phyloP scores from a whole-genome alignment of 2,329 filamentous ascomycete species.

The Onygenales sp. region DNA sequence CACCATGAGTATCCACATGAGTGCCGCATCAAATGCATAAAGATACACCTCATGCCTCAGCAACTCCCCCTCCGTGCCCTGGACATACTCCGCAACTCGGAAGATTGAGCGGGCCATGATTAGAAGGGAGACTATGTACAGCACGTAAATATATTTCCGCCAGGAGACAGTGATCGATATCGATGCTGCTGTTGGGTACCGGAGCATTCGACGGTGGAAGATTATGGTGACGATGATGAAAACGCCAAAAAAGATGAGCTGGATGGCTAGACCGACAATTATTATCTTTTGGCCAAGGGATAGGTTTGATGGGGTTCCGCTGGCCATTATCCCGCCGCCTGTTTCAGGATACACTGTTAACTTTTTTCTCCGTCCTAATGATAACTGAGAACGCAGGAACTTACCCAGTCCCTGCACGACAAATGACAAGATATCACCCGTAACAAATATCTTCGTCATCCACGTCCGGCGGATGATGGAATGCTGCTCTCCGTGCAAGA shows the following conservation, averaged over 20 bases:
- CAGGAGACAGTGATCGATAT: background rate
- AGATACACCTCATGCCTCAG: constrained; percentile 13
- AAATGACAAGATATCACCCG: constrained; percentile 17
- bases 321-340: constrained; percentile 35
- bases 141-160: constrained; percentile 2
- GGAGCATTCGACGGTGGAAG: constrained; percentile 1
- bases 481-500: constrained; percentile 18
- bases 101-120: constrained; percentile 14
- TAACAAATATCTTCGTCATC: constrained; percentile 23
- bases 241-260: constrained; percentile 43
- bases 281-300: constrained; percentile 36
- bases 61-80: constrained; percentile 12
- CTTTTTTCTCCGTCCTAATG: no score
- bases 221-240: constrained; percentile 28
- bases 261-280: constrained; percentile 40
- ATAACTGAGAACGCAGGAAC: no score
- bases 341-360: background rate
- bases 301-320: constrained; percentile 15
- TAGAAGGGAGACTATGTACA: constrained; percentile 10
- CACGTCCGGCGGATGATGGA: constrained; percentile 18
- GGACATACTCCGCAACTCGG: constrained; percentile 13
- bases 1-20: constrained; percentile 12
- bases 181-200: background rate
- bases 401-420: constrained; percentile 13
- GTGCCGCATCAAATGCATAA: constrained; percentile 14